Evolutionary conservation across 2,329 filamentous ascomycete species (phyloP), one percentile per base, ranked within the genome.

Genomic region (Thielaviopsis euricoi): DNA sequence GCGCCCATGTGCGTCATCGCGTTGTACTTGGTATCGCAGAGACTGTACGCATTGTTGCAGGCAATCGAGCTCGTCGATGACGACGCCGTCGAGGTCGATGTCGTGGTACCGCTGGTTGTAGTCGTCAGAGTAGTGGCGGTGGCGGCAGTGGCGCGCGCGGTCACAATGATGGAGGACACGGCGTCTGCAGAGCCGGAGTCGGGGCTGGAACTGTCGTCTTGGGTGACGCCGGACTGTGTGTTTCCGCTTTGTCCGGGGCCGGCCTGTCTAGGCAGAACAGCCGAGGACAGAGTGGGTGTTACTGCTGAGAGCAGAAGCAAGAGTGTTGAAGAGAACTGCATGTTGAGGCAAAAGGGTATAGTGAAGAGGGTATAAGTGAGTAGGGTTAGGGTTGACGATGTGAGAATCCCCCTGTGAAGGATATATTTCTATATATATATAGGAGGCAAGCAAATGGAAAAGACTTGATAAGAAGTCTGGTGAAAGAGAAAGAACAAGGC

Each of bases 1-100:
- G 85, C 85, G 22, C 86, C 86, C 65, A 91, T 79, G 68, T 90
- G 79, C 2, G 87, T 90, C 64, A 93, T 79, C 63, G 85, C 81
- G 71, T 81, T 83, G 73, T 93, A 93, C 19, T 79, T 71, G 62
- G 80, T 80, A 61, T 71, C 73, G 74, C 88, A 93, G 48, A 93
- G 78, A 50, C 76, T 72, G 0, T 86, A 85, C 0, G 85, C 89
- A 74, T 91, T 91, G 72, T 93, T 93, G 78, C 88, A 93, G 33
- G 82, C 80, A 23, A 59, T 61, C 13, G 62, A 52, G 37, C 55
- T 62, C 17, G 65, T 65, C 22, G 66, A 63, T 5, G 61, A 56
- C 17, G 63, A 53, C 19, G 58, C 58, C 12, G 43, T 25, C 46
- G 37, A 60, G 33, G 43, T 52, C 21, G 50, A 57, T 55, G 55